Evolutionary conservation across 345 rosid species (phyloP).

Genomic region (Atalantia buxifolia): DNA sequence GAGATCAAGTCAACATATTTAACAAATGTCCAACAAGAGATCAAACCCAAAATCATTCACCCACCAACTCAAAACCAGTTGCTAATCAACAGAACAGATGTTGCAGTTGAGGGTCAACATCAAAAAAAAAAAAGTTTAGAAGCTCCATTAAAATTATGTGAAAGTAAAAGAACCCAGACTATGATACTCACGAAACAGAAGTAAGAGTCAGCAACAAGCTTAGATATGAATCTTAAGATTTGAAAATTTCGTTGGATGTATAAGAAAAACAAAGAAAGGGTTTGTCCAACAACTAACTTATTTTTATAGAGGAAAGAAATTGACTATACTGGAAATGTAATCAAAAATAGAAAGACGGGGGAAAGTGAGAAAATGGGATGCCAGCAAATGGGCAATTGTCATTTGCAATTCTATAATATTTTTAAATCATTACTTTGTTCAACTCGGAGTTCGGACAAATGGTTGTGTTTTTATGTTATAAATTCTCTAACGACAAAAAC

Average conservation of each 20-base stretch:
- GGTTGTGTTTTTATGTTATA: not conserved
- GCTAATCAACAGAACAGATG: not conserved
- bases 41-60: not conserved
- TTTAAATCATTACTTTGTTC: not conserved
- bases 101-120: not conserved
- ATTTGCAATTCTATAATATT: not conserved
- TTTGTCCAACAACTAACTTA: too few relatives aligned
- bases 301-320: not conserved
- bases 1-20: not conserved
- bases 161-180: slow-evolving; percentile 18
- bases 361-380: not conserved
- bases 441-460: not conserved
- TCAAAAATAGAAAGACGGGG: not conserved
- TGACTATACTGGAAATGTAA: not conserved
- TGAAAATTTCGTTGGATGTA: not conserved
- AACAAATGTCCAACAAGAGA: not conserved
- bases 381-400: not conserved
- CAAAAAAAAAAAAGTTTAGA: not conserved
- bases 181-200: slow-evolving; percentile 13
- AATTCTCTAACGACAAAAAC: not conserved
- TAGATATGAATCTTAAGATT: not conserved
- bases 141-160: not conserved
- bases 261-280: not conserved
- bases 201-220: not conserved
- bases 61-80: not conserved